Base-by-base conservation (phyloP, 805 yeast genomes). In the Candida methanosorbosa region DNA sequence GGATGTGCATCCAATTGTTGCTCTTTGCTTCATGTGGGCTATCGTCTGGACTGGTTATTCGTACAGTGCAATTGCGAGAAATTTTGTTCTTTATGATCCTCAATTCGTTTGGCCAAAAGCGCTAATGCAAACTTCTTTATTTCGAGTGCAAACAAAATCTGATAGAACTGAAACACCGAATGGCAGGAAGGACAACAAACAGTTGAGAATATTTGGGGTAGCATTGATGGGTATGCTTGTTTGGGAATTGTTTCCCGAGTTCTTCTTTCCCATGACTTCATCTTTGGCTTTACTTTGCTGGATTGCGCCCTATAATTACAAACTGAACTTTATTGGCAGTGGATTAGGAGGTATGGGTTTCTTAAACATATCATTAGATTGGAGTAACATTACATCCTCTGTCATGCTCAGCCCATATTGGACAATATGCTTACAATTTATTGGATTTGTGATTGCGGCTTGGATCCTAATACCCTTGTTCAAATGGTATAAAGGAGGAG, bases 1-100 rank as follows among this genome's bases (percentile, higher is more conserved):
- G 18, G 52, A 49, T 3, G 62, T 68, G 23, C 45, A 53, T 38
- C 60, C 65, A 0, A 15, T 49, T 4, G 54, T 59, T 4, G 70
- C 74, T 2, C 45, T 70, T 6, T 42, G 55, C 2, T 70, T 68
- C 46, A 70, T 70, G 76, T 64, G 64, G 53, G 57, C 72, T 4
- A 70, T 70, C 30, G 75, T 70, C 14, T 68, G 70, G 52, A 61
- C 66, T 1, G 77, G 77, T 0, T 70, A 70, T 45, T 66, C 77
- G 2, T 69, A 65, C 44, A 74, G 72, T 11, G 72, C 72, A 1
- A 63, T 70, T 17, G 74, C 75, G 3, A 60, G 66, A 36, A 50
- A 56, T 27, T 53, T 64, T 27, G 63, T 70, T 17, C 46, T 70
- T 6, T 67, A 67, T 41, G 75, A 70, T 39, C 69, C 72, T 0